Percentiles rank a stretch among this genome's conserved stretches.
These are phyloP conservation scores for Gomphus bonarii DNA, from an alignment of 1,284 basidiomycete genomes.

Conservation along the genomic window DNA sequence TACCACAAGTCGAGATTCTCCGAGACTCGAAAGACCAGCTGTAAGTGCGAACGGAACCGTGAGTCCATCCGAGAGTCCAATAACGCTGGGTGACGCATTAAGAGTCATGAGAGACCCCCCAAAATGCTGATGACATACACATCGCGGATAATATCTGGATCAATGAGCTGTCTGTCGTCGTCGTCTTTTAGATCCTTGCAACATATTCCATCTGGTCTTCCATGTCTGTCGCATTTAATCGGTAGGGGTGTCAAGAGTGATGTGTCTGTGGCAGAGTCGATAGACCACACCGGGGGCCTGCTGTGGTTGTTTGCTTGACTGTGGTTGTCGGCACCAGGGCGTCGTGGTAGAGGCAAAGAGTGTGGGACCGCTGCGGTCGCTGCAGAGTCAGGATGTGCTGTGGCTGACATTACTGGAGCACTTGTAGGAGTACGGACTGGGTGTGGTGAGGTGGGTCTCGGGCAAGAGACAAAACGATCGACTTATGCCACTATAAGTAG, in stretches of 20 bases:
- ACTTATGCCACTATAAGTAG: too few species aligned
- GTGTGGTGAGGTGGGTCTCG: too few species aligned
- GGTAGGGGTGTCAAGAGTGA: conserved; percentile 16
- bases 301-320: neutral
- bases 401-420: too few species aligned
- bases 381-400: too few species aligned
- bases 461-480: too few species aligned
- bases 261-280: conserved; percentile 9
- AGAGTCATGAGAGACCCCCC: neutral
- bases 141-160: conserved; percentile 81
- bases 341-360: conserved; percentile 5
- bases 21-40: conserved; percentile 84
- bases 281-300: conserved; percentile 17
- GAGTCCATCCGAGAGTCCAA: conserved; percentile 92
- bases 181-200: conserved; percentile 73
- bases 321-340: neutral
- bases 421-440: too few species aligned
- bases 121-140: conserved; percentile 39
- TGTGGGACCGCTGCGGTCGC: neutral
- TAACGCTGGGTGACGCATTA: conserved; percentile 39
- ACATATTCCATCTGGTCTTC: conserved; percentile 49
- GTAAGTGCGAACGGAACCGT: conserved; percentile 90
- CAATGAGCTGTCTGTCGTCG: conserved; percentile 68
- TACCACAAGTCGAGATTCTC: conserved; percentile 81
- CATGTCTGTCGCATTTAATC: conserved; percentile 50